Percentiles rank a stretch among this genome's conserved stretches.
phyloP scores from a whole-genome alignment of 2,329 filamentous ascomycete genomes.

The Aspergillus floridensis region DNA sequence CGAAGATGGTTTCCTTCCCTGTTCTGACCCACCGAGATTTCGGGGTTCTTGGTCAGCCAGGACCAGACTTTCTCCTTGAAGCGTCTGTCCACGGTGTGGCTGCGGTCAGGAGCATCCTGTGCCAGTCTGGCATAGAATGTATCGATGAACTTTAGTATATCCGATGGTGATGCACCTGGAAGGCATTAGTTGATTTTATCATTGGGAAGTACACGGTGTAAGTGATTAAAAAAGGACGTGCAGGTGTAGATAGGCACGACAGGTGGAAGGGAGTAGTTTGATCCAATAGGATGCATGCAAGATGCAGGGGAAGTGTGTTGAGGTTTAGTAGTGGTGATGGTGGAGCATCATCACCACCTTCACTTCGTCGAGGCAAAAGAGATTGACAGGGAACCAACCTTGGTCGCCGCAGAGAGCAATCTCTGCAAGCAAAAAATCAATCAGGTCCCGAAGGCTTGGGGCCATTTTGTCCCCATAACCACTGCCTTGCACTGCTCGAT shows the following conservation, averaged over 20 bases:
- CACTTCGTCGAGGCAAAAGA: constrained; percentile 3
- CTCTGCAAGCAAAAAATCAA: constrained; percentile 58
- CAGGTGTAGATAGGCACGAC: background rate
- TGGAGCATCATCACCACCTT: constrained; percentile 5
- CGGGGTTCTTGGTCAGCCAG: constrained; percentile 56
- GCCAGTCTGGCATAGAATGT: constrained; percentile 34
- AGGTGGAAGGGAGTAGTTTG: background rate
- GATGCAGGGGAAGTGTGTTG: constrained; percentile 8
- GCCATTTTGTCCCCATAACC: constrained; percentile 39
- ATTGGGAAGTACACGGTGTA: background rate
- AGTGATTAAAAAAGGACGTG: background rate
- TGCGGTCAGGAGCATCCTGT: constrained; percentile 19
- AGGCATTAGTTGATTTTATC: background rate
- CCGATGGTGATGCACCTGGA: constrained; percentile 35
- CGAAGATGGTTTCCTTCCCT: constrained; percentile 41
- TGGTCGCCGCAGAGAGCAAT: constrained; percentile 58
- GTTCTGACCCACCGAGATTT: constrained; percentile 51
- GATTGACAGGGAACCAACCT: constrained; percentile 38
- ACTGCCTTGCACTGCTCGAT: background rate
- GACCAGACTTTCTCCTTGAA: constrained; percentile 57
- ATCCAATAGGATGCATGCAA: constrained; percentile 3
- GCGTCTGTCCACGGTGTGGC: constrained; percentile 45
- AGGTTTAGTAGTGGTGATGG: background rate
- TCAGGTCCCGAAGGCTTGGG: constrained; percentile 54
- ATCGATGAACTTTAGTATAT: constrained; percentile 36